Conservation (phyloP, 306 rosid species). For the Sphenostylis stenocarpa region DNA sequence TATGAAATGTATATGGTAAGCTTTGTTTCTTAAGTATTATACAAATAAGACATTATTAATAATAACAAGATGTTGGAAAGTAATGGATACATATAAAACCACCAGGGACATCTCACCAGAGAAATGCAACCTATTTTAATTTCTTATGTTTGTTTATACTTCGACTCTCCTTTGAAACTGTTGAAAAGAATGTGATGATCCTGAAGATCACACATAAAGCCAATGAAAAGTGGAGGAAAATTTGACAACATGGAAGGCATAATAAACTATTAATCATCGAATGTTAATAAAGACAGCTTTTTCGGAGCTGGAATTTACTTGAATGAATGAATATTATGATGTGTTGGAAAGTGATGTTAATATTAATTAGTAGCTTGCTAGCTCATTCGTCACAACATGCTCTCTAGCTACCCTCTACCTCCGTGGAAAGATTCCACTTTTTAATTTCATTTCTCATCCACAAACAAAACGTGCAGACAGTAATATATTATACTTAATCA, state of each 20-base stretch:
- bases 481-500: background rate
- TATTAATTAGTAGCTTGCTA: too few species aligned
- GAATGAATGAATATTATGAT: background rate
- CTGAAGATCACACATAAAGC: too few species aligned
- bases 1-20: background rate
- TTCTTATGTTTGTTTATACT: background rate
- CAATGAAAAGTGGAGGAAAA: too few species aligned
- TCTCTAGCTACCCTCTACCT: background rate
- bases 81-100: background rate
- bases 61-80: background rate
- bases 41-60: background rate
- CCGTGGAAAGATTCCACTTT: slow-evolving; percentile 23
- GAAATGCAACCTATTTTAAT: background rate
- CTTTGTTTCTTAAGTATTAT: background rate
- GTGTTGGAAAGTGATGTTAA: background rate
- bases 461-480: slow-evolving; percentile 42
- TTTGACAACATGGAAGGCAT: background rate
- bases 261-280: background rate
- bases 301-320: background rate
- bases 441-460: background rate
- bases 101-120: background rate
- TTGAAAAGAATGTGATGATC: background rate
- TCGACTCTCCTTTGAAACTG: background rate
- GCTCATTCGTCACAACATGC: background rate
- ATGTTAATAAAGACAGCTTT: background rate